Percentiles rank a stretch among this genome's conserved stretches.
Conservation (phyloP, 306 rosid genomes). For the Benincasa hispida region DNA sequence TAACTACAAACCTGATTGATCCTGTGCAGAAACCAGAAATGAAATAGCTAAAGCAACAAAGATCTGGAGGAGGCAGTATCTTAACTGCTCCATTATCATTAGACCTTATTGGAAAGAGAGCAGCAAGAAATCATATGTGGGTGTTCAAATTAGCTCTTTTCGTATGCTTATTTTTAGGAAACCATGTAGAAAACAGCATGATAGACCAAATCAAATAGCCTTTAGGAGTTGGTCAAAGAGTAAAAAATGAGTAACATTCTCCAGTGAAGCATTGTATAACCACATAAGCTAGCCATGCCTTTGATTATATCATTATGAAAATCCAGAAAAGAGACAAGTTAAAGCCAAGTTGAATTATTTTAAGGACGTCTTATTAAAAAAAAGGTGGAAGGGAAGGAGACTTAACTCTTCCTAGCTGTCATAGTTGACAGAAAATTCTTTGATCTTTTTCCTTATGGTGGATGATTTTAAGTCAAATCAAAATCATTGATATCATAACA, state of each 20-base stretch:
- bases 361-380: not conserved
- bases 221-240: not conserved
- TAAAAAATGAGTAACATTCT: not conserved
- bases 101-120: not conserved
- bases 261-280: not conserved
- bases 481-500: not conserved
- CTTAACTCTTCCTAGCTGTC: not conserved
- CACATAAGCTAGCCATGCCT: not conserved
- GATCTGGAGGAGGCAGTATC: not conserved
- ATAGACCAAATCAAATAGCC: not conserved
- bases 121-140: not conserved
- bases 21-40: constrained; percentile 14
- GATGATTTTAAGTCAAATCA: not conserved
- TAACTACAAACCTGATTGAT: constrained; percentile 13
- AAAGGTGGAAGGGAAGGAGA: not conserved
- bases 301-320: not conserved
- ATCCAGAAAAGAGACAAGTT: not conserved
- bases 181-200: not conserved
- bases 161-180: not conserved
- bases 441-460: not conserved
- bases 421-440: not conserved
- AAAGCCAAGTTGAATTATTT: constrained; percentile 5
- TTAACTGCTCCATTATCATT: constrained; percentile 1
- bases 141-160: not conserved
- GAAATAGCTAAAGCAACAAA: constrained; percentile 5